Evolutionary conservation across 257 asterid species (phyloP), one percentile per base, ranked within the genome.

Genomic region (Nicotiana tomentosiformis): DNA sequence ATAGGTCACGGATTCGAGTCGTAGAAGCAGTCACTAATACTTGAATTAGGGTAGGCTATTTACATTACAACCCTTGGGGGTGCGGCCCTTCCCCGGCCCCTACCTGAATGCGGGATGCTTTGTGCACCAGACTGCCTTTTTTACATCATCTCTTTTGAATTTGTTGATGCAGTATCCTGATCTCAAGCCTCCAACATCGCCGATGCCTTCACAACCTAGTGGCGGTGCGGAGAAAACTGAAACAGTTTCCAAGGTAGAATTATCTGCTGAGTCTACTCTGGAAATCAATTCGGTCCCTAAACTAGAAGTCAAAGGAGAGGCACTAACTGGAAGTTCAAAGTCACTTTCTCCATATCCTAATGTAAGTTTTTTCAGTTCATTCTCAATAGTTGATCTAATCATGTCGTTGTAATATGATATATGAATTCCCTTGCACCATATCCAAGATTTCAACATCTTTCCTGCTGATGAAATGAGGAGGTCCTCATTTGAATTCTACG

Each of bases 301-400:
- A 83, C 89, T 91, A 49, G 92, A 92, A 88, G 92, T 84, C 65
- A 32, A 84, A 82, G 84, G 77, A 83, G 93, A 90, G 77, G 82
- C 94, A 6, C 76, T 70, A 49, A 86, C 95, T 51, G 86, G 60
- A 84, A 51, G 53, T 86, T 43, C 95, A 77, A 88, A 90, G 82
- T 84, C 98, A n/a, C 98, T 92, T 69, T 96, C 98, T 26, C 99
- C 98, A 62, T 96, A 90, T 84, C 96, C 99, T 4, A 92, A 90
- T 35, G 99, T 96, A 91, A 94, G 80, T 51, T 82, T 72, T 85
- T 57, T 64, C 14, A 81, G 70, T 61, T 77, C 76, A 3, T 66
- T 65, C 5, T 60, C 43, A 30, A 37, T 15, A 37, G 66, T 20
- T 4, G 20, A 58, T 20, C 43, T 30, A 12, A 32, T 35, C 35